These are phyloP conservation scores for Monsonia emarginata DNA, from an alignment of 441 rosid species.

Conservation along the genomic window DNA sequence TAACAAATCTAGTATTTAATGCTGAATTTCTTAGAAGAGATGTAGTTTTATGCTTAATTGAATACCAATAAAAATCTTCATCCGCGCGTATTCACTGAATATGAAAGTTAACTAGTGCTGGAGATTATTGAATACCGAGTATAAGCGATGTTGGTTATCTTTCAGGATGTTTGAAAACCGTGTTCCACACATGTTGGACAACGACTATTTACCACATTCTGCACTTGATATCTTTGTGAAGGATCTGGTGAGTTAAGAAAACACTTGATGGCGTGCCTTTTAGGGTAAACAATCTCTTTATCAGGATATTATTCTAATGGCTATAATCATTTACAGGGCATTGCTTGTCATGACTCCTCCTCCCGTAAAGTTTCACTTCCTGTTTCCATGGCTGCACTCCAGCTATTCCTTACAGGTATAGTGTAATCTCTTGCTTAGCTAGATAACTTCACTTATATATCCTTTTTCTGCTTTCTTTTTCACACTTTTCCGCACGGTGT, in stretches of 20 bases:
- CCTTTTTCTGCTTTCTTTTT: background rate
- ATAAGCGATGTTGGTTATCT: constrained; percentile 11
- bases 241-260: constrained; percentile 63
- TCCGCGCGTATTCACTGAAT: background rate
- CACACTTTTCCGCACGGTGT: no score
- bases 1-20: background rate
- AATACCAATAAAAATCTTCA: background rate
- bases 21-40: constrained; percentile 1
- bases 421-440: constrained; percentile 9
- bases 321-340: constrained; percentile 47
- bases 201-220: constrained; percentile 86
- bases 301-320: constrained; percentile 5
- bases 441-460: background rate
- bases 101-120: background rate
- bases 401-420: constrained; percentile 73
- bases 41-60: no score
- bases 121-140: no score
- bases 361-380: constrained; percentile 72
- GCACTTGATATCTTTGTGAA: constrained; percentile 96
- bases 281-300: background rate
- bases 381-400: constrained; percentile 70
- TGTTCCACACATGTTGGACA: constrained; percentile 92
- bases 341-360: constrained; percentile 73
- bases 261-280: constrained; percentile 7
- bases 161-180: constrained; percentile 99